phyloP scores from a whole-genome alignment of 1,284 basidiomycete species.

The Pseudozyma sp. region DNA sequence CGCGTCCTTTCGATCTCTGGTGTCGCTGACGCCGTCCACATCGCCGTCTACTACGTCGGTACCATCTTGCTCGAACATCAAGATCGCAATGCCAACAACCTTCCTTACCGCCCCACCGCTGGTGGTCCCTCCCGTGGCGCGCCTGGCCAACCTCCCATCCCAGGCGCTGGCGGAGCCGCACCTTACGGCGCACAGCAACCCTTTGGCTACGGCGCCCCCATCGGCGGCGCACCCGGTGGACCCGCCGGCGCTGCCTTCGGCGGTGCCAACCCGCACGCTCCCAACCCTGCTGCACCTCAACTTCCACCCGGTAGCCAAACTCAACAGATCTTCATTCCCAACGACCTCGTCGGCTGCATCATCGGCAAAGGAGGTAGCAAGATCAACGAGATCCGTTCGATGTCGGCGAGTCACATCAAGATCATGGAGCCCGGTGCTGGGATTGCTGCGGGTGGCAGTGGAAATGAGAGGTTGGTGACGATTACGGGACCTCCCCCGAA shows the following conservation, averaged over 20 bases:
- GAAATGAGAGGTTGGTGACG: constrained; percentile 71
- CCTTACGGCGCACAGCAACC: constrained; percentile 32
- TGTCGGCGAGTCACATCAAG: constrained; percentile 94
- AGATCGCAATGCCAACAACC: constrained; percentile 72
- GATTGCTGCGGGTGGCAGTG: constrained; percentile 68
- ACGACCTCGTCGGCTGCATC: constrained; percentile 96
- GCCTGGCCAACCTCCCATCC: constrained; percentile 6
- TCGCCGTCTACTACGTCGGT: constrained; percentile 98
- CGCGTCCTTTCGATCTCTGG: constrained; percentile 92
- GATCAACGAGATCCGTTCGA: constrained; percentile 97
- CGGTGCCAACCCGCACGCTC: background rate
- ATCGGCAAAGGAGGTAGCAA: constrained; percentile 98
- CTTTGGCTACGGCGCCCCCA: constrained; percentile 39
- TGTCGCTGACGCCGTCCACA: constrained; percentile 99
- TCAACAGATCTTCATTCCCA: constrained; percentile 98
- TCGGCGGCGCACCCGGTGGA: constrained; percentile 18
- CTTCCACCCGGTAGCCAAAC: constrained; percentile 80
- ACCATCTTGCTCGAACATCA: constrained; percentile 96
- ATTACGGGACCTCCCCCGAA: constrained; percentile 82
- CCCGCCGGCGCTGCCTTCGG: constrained; percentile 21
- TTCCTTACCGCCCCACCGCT: constrained; percentile 68
- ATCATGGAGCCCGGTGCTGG: constrained; percentile 87
- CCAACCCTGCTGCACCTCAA: constrained; percentile 59
- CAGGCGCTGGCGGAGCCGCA: background rate
- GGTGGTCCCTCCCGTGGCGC: constrained; percentile 41